These are phyloP conservation scores for Gossypium thurberi DNA, from an alignment of 345 rosid genomes.

Conservation along the genomic window DNA sequence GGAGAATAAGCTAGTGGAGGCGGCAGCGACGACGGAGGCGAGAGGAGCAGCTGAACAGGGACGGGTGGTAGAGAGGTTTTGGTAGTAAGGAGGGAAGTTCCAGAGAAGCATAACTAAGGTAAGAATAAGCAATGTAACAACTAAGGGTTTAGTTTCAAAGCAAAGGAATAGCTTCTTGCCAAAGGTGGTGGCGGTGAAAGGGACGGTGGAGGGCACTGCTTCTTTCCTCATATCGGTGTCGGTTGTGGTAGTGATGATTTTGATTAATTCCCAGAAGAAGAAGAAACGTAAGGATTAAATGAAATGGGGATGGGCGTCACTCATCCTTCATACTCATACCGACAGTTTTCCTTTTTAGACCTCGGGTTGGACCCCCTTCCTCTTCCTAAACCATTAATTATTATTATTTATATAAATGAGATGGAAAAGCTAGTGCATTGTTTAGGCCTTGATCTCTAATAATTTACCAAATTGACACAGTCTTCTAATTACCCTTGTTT, in stretches of 20 bases:
- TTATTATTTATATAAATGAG: neutral
- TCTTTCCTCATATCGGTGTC: conserved; percentile 48
- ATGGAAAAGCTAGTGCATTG: neutral
- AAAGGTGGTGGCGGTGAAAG: conserved; percentile 26
- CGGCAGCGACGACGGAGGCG: conserved; percentile 17
- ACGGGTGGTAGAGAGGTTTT: conserved; percentile 46
- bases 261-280: neutral
- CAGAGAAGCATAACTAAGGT: conserved; percentile 63
- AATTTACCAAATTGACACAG: conserved; percentile 24
- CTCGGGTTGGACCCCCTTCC: conserved; percentile 1
- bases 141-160: conserved; percentile 58
- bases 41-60: conserved; percentile 17
- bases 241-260: conserved; percentile 6
- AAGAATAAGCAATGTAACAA: conserved; percentile 59
- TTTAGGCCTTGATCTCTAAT: conserved; percentile 17
- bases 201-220: conserved; percentile 23
- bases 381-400: neutral
- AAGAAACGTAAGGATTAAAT: conserved; percentile 16
- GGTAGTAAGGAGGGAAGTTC: conserved; percentile 75
- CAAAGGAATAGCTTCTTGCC: conserved; percentile 33
- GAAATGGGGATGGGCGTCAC: neutral
- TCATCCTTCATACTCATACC: conserved; percentile 20
- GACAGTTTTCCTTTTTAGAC: neutral
- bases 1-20: neutral
- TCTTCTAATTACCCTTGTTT: neutral